Conservation (phyloP, 2,329 filamentous ascomycete genomes). For the Neofusicoccum kwambonambiense region DNA sequence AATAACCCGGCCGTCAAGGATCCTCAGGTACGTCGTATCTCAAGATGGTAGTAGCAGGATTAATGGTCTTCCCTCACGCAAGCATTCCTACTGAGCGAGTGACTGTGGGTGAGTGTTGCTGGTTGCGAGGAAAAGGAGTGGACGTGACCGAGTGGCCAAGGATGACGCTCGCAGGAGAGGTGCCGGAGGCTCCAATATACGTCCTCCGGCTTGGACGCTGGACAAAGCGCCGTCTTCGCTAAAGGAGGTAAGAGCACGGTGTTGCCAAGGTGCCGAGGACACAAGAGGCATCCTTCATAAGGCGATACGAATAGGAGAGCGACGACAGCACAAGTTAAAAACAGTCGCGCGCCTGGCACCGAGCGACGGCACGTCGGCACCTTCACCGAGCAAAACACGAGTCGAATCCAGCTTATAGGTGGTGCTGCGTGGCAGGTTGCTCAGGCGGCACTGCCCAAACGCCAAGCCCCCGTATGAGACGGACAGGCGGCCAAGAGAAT, state of each 20-base stretch:
- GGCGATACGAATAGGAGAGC: background rate
- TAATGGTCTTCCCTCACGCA: background rate
- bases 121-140: background rate
- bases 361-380: background rate
- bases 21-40: no score
- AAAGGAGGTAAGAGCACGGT: constrained; percentile 15
- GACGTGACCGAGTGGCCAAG: background rate
- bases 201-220: background rate
- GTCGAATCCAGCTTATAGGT: background rate
- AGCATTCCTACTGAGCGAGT: background rate
- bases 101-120: background rate
- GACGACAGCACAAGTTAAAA: background rate
- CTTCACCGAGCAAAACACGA: background rate
- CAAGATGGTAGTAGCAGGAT: background rate
- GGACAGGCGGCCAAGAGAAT: background rate
- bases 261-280: constrained; percentile 12
- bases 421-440: background rate
- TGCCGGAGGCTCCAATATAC: constrained; percentile 1
- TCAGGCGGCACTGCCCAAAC: background rate
- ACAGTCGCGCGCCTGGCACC: background rate
- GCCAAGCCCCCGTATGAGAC: constrained; percentile 1
- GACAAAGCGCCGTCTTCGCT: constrained; percentile 5
- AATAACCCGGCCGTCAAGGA: no score
- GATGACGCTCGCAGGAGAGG: background rate
- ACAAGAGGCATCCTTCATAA: background rate